Conservation (phyloP, 1,284 basidiomycete species). For the Leccinum fallax region DNA sequence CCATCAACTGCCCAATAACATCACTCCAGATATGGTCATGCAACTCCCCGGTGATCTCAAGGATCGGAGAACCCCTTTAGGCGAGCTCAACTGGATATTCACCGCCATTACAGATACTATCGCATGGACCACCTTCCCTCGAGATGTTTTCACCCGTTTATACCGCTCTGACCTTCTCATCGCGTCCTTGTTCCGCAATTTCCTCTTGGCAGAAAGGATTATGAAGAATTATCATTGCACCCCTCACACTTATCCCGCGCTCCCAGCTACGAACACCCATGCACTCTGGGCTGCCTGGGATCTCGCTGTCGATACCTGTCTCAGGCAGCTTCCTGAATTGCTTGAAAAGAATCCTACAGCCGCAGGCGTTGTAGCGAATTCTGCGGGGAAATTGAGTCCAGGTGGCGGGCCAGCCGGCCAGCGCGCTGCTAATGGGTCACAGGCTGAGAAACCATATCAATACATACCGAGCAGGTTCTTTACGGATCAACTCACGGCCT, state of each 20-base stretch:
- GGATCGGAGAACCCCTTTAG: conserved; percentile 92
- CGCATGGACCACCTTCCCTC: conserved; percentile 96
- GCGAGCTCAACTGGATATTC: conserved; percentile 99
- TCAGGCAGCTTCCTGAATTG: conserved; percentile 91
- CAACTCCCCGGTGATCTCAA: conserved; percentile 96
- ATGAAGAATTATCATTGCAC: conserved; percentile 99
- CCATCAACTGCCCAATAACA: conserved; percentile 77
- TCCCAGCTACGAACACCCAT: conserved; percentile 95
- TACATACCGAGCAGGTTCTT: conserved; percentile 96
- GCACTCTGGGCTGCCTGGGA: conserved; percentile 98
- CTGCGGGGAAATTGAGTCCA: conserved; percentile 31
- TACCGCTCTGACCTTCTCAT: conserved; percentile 97
- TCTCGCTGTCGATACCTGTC: conserved; percentile 93
- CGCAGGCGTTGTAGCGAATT: conserved; percentile 33
- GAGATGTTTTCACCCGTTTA: conserved; percentile 90
- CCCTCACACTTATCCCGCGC: conserved; percentile 89
- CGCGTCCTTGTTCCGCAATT: conserved; percentile 95
- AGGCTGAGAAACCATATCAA: conserved; percentile 52
- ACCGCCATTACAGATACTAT: conserved; percentile 99
- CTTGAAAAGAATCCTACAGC: conserved; percentile 63
- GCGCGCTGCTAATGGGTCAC: conserved; percentile 32
- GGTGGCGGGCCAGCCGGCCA: conserved; percentile 43
- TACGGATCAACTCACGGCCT: conserved; percentile 94
- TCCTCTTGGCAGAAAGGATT: conserved; percentile 94
- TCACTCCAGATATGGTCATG: conserved; percentile 91